A percentile compares a stretch with the other conserved stretches of the same genome.
phyloP scores from a whole-genome alignment of 1,284 basidiomycete genomes.

The Wallemia hederae region DNA sequence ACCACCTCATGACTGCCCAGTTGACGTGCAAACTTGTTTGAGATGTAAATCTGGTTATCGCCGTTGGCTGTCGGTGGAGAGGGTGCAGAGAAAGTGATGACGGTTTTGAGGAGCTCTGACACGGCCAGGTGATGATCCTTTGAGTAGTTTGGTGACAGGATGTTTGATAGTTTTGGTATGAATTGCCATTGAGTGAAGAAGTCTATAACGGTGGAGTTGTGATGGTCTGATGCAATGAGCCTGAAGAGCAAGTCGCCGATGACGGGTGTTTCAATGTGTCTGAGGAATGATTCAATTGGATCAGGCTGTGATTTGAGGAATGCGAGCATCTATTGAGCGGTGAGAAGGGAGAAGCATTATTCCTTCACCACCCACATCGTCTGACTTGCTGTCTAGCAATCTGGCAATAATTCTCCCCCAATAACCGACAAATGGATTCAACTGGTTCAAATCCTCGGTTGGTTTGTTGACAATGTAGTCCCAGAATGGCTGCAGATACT shows the following conservation, averaged over 20 bases:
- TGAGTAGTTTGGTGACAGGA: constrained; percentile 50
- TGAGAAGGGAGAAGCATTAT: background rate
- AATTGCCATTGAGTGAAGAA: constrained; percentile 41
- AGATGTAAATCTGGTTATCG: constrained; percentile 22
- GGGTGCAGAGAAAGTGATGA: constrained; percentile 78
- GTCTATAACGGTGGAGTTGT: constrained; percentile 15
- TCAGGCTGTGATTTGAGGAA: constrained; percentile 63
- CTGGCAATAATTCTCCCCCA: constrained; percentile 60
- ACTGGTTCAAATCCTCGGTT: constrained; percentile 17
- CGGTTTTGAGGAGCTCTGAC: constrained; percentile 73
- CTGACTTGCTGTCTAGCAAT: constrained; percentile 60
- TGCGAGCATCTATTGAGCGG: constrained; percentile 41
- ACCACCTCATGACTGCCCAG: constrained; percentile 6
- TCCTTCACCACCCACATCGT: constrained; percentile 32
- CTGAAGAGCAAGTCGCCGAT: constrained; percentile 76
- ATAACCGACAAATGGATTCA: constrained; percentile 21
- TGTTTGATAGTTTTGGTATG: constrained; percentile 46
- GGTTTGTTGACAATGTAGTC: constrained; percentile 48
- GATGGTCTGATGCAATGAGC: constrained; percentile 34
- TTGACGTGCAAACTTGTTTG: constrained; percentile 14
- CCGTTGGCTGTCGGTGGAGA: constrained; percentile 39
- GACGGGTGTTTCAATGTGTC: constrained; percentile 64
- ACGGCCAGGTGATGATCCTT: constrained; percentile 61
- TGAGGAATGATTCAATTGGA: constrained; percentile 53
- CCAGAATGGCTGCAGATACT: constrained; percentile 61